Evolutionary conservation across 2,329 filamentous ascomycete genomes (phyloP), one percentile per base, ranked within the genome.

Genomic region (Phialophora tarda): DNA sequence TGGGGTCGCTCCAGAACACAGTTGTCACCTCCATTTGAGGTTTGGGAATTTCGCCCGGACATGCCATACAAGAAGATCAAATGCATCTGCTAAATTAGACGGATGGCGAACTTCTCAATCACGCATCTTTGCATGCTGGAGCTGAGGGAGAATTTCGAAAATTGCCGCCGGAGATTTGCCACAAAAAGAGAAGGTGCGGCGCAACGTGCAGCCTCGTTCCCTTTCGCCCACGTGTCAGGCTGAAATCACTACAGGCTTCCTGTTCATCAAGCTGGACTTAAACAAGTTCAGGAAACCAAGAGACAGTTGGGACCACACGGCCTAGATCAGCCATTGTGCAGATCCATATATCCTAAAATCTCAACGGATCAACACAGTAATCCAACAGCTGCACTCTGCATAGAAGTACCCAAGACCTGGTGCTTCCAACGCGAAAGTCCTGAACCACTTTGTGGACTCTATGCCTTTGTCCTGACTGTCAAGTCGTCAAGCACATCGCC

Each of bases 401-500:
- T 1, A 38, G 5, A 23, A 12, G 2, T 60, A 38, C 3, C 59
- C 32, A 61, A 53, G 14, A 61, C 47, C 23, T 47, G 26, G n/a
- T 41, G 26, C n/a, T 51, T 24, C 24, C 11, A 23, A 26, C 48
- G 8, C 17, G 14, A 53, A 53, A 14, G 21, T 53, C 14, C 48
- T 5, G 4, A 10, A 12, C 48, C 2, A 17, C 21, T n/a, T 51
- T 10, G 48, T 24, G 21, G 14, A 28, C 24, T 24, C 26, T 55
- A 55, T 12, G 53, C 53, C 53, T 68, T 70, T 17, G 60, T 70
- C 50, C 65, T 63, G 8, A 67, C 63, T 0, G 71, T 71, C 65
- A 73, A 62, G 44, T 76, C 71, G 30, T 71, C 65, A 60, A 72
- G 63, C 4, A 69, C 66, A 60, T 66, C 61, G 11, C 62, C 53